A percentile compares a stretch with the other conserved stretches of the same genome.
Conservation (phyloP, 129 eudicot genomes). For the Mikania micrantha region DNA sequence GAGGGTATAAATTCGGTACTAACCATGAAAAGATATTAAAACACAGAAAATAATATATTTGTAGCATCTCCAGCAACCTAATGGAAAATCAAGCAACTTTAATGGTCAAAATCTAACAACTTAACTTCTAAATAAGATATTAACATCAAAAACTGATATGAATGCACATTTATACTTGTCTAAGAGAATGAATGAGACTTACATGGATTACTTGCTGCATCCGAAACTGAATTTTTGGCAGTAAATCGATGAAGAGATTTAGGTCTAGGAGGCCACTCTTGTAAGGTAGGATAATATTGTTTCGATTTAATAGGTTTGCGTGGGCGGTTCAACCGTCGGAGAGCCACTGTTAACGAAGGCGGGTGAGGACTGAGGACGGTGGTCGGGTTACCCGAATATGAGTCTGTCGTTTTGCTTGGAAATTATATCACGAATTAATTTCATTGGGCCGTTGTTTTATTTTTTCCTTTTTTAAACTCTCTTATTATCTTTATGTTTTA, state of each 20-base stretch:
- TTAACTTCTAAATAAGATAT: not conserved
- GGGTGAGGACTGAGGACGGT: conserved; percentile 8
- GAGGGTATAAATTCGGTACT: not conserved
- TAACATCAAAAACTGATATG: not conserved
- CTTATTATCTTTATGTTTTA: no score
- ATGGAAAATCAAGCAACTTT: not conserved
- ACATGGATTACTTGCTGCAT: not conserved
- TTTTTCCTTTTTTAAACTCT: no score
- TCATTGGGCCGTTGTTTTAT: no score
- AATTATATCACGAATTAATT: no score
- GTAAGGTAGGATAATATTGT: not conserved
- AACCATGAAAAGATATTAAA: not conserved
- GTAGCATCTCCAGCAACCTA: not conserved
- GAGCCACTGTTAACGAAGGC: conserved; percentile 11
- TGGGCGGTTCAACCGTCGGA: conserved; percentile 28
- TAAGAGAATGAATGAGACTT: not conserved
- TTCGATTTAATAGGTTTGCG: conserved; percentile 16
- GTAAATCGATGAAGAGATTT: not conserved
- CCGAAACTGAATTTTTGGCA: not conserved
- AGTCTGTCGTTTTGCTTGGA: not conserved
- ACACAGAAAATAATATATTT: not conserved
- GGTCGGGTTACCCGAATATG: conserved; percentile 17
- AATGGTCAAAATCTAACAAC: not conserved
- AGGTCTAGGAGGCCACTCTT: not conserved
- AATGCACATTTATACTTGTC: not conserved